phyloP scores from a whole-genome alignment of 2,329 filamentous ascomycete species.

The Remersonia thermophila region DNA sequence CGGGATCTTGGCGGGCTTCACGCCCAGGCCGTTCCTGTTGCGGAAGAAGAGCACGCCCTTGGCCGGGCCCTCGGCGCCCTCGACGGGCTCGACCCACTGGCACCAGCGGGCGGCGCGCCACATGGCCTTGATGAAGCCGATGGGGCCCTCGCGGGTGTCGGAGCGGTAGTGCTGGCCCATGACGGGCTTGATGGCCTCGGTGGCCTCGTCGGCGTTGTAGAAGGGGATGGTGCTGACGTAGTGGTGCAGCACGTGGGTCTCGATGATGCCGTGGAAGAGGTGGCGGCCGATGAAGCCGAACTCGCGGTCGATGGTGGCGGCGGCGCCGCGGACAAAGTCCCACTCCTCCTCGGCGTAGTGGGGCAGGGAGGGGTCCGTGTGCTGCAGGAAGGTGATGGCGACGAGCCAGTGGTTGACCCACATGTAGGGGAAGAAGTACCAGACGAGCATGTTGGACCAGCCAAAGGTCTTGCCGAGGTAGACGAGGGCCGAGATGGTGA shows the following conservation, averaged over 20 bases:
- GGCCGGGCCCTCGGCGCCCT: constrained; percentile 64
- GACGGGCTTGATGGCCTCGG: constrained; percentile 83
- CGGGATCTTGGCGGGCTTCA: constrained; percentile 27
- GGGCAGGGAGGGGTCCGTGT: constrained; percentile 87
- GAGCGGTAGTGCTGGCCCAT: constrained; percentile 94
- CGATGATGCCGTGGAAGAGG: constrained; percentile 89
- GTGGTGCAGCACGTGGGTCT: constrained; percentile 96
- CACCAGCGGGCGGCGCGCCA: constrained; percentile 75
- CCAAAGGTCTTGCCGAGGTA: constrained; percentile 67
- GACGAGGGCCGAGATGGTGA: constrained; percentile 50
- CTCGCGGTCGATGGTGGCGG: constrained; percentile 92
- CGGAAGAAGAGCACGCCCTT: constrained; percentile 88
- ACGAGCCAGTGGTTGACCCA: constrained; percentile 99
- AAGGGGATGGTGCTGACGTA: constrained; percentile 94
- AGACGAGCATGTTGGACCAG: constrained; percentile 76
- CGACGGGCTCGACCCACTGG: constrained; percentile 94
- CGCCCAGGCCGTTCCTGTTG: constrained; percentile 79
- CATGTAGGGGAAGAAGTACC: constrained; percentile 90
- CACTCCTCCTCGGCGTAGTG: constrained; percentile 81
- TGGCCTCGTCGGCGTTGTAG: constrained; percentile 90
- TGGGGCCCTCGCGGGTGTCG: constrained; percentile 60
- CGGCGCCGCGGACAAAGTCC: constrained; percentile 88
- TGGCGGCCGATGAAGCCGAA: constrained; percentile 90
- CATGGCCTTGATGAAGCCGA: constrained; percentile 75
- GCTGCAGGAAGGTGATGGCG: constrained; percentile 93